Percentiles rank a stretch among this genome's conserved stretches.
Evolutionary conservation across 345 rosid genomes (phyloP).

Genomic region (Brassica incana): DNA sequence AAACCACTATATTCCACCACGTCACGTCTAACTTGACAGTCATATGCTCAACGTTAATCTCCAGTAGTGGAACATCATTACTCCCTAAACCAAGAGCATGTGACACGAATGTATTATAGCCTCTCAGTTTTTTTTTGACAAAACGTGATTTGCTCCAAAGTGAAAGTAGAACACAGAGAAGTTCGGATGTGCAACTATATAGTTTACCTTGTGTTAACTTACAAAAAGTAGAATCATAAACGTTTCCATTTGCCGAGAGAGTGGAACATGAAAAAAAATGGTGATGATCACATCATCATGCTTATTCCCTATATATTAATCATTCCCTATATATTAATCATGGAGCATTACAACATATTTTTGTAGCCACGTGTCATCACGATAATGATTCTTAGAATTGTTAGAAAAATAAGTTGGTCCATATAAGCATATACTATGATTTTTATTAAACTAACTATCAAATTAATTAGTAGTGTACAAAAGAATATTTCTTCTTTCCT

Average conservation of each 20-base stretch:
- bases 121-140: not conserved
- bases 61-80: constrained; percentile 41
- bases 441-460: no score
- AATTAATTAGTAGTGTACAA: no score
- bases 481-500: no score
- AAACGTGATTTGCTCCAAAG: constrained; percentile 25
- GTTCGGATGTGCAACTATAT: not conserved
- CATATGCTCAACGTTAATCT: constrained; percentile 44
- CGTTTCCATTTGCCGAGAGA: not conserved
- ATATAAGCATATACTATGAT: no score
- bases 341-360: no score
- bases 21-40: constrained; percentile 54
- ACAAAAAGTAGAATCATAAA: not conserved
- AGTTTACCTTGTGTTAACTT: not conserved
- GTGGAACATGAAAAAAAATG: not conserved
- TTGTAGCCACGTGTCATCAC: no score
- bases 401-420: no score
- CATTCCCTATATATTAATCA: no score
- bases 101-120: not conserved
- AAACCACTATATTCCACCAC: constrained; percentile 23
- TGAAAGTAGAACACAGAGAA: constrained; percentile 14
- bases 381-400: no score
- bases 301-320: no score
- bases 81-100: constrained; percentile 42
- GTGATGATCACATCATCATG: not conserved